phyloP scores from a whole-genome alignment of 1,139 yeast genomes.

The Hansenula anomala region DNA sequence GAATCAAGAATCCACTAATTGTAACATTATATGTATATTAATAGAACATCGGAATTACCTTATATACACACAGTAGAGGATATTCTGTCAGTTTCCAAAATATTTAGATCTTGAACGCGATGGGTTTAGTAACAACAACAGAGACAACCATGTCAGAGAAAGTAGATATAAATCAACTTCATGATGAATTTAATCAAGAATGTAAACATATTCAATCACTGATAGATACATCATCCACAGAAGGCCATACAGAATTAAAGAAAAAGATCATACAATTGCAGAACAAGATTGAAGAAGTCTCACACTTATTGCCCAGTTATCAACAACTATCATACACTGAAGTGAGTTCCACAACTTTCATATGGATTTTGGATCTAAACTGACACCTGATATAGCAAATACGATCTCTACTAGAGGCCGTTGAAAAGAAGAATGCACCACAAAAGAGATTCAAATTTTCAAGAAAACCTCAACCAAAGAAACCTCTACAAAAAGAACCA shows the following conservation, averaged over 20 bases:
- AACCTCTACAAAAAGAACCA: no score
- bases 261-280: conserved; percentile 2
- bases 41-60: no score
- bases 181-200: conserved; percentile 3
- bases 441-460: conserved; percentile 6
- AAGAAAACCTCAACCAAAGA: conserved; percentile 3
- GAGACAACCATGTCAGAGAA: background rate
- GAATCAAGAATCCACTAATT: no score
- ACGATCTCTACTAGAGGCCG: conserved; percentile 1
- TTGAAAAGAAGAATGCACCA: background rate
- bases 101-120: no score
- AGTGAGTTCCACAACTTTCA: background rate
- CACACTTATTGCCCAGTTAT: conserved; percentile 10
- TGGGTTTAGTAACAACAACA: no score
- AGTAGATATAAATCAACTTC: conserved; percentile 3
- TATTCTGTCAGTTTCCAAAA: no score
- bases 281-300: conserved; percentile 6
- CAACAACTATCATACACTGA: conserved; percentile 10
- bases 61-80: no score
- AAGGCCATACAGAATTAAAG: conserved; percentile 1
- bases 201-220: conserved; percentile 4
- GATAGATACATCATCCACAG: background rate
- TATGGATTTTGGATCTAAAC: no score
- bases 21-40: no score
- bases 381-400: no score